Percentiles rank a stretch among this genome's conserved stretches.
phyloP scores from a whole-genome alignment of 345 rosid species.

The Eucalyptus curtisii region DNA sequence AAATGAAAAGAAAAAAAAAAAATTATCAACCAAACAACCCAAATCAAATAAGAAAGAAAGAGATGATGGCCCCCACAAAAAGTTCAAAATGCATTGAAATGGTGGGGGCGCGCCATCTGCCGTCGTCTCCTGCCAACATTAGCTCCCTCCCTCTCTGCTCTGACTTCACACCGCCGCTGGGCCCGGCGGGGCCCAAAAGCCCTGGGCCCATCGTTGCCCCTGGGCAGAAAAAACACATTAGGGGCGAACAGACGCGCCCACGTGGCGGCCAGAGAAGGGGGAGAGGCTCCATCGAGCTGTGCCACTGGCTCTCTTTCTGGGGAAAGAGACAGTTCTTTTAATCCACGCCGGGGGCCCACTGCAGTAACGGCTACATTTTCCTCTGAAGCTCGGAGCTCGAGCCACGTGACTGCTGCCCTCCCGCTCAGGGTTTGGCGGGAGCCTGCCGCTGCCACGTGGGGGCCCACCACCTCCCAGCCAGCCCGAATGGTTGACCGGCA shows the following conservation, averaged over 20 bases:
- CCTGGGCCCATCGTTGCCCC: neutral
- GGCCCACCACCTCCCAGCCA: neutral
- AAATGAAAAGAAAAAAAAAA: too few relatives aligned
- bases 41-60: neutral
- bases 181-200: neutral
- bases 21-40: neutral
- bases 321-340: neutral
- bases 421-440: conserved; percentile 18
- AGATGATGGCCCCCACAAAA: neutral
- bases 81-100: neutral
- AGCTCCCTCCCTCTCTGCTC: neutral
- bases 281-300: neutral
- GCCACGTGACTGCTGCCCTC: conserved; percentile 26
- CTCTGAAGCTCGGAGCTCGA: neutral
- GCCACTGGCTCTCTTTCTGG: neutral
- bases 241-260: neutral
- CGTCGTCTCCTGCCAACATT: neutral
- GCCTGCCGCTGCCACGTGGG: neutral
- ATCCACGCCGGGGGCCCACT: conserved; percentile 1
- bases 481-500: neutral
- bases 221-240: neutral
- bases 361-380: conserved; percentile 29
- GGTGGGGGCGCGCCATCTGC: neutral
- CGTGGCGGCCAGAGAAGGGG: neutral
- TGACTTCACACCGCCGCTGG: neutral